Conservation (phyloP, 2,329 filamentous ascomycete genomes). For the Colletotrichum tropicale region DNA sequence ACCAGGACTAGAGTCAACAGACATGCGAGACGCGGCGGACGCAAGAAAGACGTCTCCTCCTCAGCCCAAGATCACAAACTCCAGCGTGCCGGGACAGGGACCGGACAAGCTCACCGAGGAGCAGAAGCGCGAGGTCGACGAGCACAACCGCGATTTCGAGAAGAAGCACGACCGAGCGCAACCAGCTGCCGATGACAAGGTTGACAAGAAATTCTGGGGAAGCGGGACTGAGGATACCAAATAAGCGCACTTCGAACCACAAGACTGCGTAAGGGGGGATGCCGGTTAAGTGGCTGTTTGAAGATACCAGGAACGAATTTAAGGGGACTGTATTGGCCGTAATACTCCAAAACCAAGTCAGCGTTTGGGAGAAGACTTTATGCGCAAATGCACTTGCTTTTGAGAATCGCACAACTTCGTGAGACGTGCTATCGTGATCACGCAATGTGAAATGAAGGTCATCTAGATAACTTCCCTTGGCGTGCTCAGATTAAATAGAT, state of each 20-base stretch:
- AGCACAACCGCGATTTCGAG: conserved; percentile 64
- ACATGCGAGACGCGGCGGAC: conserved; percentile 1
- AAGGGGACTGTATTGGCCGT: background rate
- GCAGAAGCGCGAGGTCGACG: conserved; percentile 60
- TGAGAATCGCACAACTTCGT: background rate
- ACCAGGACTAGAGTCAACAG: conserved; percentile 5
- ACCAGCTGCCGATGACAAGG: conserved; percentile 50
- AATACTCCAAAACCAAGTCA: background rate
- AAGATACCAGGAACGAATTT: background rate
- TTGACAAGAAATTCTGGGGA: conserved; percentile 60
- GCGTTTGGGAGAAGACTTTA: background rate
- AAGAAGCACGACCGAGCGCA: conserved; percentile 53
- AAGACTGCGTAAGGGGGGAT: background rate
- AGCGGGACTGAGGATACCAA: background rate
- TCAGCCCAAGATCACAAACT: conserved; percentile 57
- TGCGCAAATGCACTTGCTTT: background rate
- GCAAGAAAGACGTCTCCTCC: conserved; percentile 34
- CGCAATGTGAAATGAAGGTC: accelerated
- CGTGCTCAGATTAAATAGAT: background rate
- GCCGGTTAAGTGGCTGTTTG: background rate
- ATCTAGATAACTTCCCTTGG: background rate
- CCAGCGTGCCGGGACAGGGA: conserved; percentile 41
- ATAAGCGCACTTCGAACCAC: background rate
- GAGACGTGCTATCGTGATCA: background rate
- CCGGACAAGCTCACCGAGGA: conserved; percentile 46